phyloP scores from a whole-genome alignment of 148 eudicot species.

The Euryodendron excelsum region DNA sequence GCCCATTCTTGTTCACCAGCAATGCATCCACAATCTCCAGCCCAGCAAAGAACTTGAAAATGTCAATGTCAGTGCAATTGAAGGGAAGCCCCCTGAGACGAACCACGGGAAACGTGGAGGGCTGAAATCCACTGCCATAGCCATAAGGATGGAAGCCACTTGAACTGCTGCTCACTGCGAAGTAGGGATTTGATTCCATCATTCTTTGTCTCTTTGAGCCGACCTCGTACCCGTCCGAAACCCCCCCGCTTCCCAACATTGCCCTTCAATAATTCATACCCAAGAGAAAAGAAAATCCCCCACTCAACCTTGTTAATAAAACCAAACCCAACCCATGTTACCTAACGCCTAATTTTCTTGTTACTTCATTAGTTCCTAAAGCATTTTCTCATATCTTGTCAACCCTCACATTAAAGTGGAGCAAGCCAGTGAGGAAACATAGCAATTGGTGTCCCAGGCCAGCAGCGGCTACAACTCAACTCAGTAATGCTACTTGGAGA shows the following conservation, averaged over 20 bases:
- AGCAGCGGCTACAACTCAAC: conserved; percentile 8
- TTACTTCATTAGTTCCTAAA: conserved; percentile 14
- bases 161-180: conserved; percentile 78
- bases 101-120: conserved; percentile 63
- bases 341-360: conserved; percentile 24
- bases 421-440: not conserved
- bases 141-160: conserved; percentile 46
- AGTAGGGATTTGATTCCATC: conserved; percentile 97
- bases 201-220: conserved; percentile 99
- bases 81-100: conserved; percentile 90
- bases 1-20: conserved; percentile 62
- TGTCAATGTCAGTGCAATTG: conserved; percentile 73
- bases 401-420: not conserved
- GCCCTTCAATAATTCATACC: conserved; percentile 79
- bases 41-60: conserved; percentile 75
- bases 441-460: not conserved
- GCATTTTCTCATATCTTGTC: not conserved
- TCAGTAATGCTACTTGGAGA: not conserved
- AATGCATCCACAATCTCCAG: conserved; percentile 82
- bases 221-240: conserved; percentile 91
- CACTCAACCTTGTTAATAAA: conserved; percentile 91
- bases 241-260: conserved; percentile 98
- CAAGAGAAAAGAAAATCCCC: conserved; percentile 60
- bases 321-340: conserved; percentile 79
- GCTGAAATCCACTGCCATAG: conserved; percentile 48